These are phyloP conservation scores for Acanthamoeba culbertsoni DNA, from an alignment of 208 protist genomes.

Conservation along the genomic window DNA sequence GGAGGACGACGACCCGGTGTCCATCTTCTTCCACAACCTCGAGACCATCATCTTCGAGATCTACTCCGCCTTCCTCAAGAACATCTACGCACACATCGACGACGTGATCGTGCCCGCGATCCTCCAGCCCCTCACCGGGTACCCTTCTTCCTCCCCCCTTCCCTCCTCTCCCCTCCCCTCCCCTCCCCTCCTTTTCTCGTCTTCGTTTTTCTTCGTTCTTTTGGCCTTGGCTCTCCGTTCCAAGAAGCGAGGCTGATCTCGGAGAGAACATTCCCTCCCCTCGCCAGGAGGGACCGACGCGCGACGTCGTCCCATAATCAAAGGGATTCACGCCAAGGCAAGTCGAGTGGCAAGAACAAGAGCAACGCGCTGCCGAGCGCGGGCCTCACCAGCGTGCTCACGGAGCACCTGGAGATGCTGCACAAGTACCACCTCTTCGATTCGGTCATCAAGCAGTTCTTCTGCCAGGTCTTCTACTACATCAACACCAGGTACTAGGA, in stretches of 20 bases:
- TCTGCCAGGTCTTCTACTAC: conserved; percentile 55
- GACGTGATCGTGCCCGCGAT: conserved; percentile 8
- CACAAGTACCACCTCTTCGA: conserved; percentile 11
- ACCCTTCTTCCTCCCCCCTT: neutral
- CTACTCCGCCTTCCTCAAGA: conserved; percentile 31
- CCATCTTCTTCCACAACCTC: conserved; percentile 25
- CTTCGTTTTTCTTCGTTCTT: neutral
- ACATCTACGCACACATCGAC: conserved; percentile 34
- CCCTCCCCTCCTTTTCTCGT: neutral
- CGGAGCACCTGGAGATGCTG: neutral
- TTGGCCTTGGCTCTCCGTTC: neutral
- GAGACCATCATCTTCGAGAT: conserved; percentile 50
- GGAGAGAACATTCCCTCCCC: neutral
- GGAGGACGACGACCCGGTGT: conserved; percentile 21
- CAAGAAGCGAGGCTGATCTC: neutral
- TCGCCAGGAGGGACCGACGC: conserved; percentile 15
- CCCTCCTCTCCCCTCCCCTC: neutral
- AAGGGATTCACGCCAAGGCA: neutral
- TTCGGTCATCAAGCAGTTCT: conserved; percentile 44
- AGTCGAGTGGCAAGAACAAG: neutral
- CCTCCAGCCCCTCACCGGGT: neutral
- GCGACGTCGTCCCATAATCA: neutral
- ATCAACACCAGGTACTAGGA: conserved; percentile 25
- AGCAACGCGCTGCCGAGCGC: conserved; percentile 22
- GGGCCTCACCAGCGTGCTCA: conserved; percentile 5